These are phyloP conservation scores for Lasiodiplodia hormozganensis DNA, from an alignment of 2,329 filamentous ascomycete genomes.

Conservation along the genomic window DNA sequence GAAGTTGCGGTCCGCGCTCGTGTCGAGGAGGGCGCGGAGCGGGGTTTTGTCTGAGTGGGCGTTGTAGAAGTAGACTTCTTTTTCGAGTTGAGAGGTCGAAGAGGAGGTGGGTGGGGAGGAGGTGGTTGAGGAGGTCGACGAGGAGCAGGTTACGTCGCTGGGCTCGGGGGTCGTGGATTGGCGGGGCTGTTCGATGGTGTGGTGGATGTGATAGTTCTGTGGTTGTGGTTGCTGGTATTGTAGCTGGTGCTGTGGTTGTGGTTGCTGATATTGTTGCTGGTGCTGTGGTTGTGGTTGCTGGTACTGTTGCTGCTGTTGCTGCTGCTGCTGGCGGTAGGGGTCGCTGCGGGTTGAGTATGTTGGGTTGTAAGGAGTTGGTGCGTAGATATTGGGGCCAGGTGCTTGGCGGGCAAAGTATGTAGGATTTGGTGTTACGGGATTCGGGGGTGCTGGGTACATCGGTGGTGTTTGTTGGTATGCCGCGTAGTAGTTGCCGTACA, in stretches of 20 bases:
- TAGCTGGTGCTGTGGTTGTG: not conserved
- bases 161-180: not conserved
- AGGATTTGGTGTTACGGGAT: not conserved
- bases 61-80: not conserved
- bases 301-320: not conserved
- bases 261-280: not conserved
- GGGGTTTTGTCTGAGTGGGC: slow-evolving; percentile 29
- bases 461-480: not conserved
- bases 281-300: not conserved
- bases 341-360: not conserved
- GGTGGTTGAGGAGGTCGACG: not conserved
- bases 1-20: not conserved
- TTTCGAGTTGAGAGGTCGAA: not conserved
- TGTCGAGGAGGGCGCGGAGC: slow-evolving; percentile 40
- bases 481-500: not conserved
- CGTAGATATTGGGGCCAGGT: not conserved
- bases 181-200: not conserved
- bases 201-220: not conserved
- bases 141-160: not conserved
- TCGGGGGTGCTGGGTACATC: not conserved
- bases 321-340: not conserved
- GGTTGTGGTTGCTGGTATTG: not conserved
- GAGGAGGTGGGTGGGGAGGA: no score
- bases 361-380: not conserved
- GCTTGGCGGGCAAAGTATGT: not conserved